Percentiles rank a stretch among this genome's conserved stretches.
These are phyloP conservation scores for Teunomyces tritomae DNA, from an alignment of 805 yeast genomes.

Conservation along the genomic window DNA sequence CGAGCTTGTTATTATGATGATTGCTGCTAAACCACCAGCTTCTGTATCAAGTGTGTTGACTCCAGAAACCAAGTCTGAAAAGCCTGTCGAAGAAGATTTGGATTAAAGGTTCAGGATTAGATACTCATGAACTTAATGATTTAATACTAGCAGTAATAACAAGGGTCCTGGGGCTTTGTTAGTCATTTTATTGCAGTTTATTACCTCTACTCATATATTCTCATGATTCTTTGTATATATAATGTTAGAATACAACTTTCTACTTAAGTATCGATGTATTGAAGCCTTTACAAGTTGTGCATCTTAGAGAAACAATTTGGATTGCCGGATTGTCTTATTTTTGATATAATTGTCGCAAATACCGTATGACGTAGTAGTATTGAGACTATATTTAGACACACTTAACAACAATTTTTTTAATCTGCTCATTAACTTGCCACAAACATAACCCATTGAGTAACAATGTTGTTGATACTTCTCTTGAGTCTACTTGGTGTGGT, in stretches of 20 bases:
- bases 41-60: constrained; percentile 64
- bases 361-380: too few relatives aligned
- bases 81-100: constrained; percentile 33
- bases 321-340: neutral
- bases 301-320: too few relatives aligned
- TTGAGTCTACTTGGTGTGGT: neutral
- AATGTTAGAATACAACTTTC: neutral
- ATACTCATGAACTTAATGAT: neutral
- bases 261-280: neutral
- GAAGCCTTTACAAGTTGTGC: too few relatives aligned
- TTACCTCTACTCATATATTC: constrained; percentile 3
- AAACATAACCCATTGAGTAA: neutral
- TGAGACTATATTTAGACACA: too few relatives aligned
- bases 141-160: constrained; percentile 1
- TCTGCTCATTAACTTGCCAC: neutral
- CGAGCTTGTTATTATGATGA: constrained; percentile 82
- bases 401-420: neutral
- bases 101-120: constrained; percentile 18
- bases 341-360: neutral
- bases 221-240: constrained; percentile 3
- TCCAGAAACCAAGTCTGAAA: constrained; percentile 16
- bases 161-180: constrained; percentile 1
- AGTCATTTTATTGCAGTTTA: constrained; percentile 2
- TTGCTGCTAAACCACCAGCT: constrained; percentile 86
- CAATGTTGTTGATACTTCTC: neutral